Conservation (phyloP, 345 rosid species). For the Cardamine resedifolia region DNA sequence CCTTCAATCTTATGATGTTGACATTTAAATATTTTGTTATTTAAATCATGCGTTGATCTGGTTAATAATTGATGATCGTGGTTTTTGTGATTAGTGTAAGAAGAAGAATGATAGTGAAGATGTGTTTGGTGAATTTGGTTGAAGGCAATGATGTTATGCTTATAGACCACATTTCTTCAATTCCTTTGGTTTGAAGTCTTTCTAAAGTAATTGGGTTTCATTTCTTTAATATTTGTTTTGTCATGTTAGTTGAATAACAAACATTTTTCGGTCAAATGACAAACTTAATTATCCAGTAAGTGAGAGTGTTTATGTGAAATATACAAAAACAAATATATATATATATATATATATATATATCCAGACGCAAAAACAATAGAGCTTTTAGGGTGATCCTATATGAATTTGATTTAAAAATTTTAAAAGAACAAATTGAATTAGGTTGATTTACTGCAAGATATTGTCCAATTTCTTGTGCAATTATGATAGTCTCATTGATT, state of each 20-base stretch:
- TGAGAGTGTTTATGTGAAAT: not conserved
- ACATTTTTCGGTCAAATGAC: no score
- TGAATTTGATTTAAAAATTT: not conserved
- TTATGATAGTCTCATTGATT: not conserved
- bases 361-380: not conserved
- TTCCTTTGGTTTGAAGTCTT: constrained; percentile 40
- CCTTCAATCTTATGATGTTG: constrained; percentile 27
- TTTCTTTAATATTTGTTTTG: constrained; percentile 5
- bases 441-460: not conserved
- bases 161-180: constrained; percentile 30
- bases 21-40: not conserved
- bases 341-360: not conserved
- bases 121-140: constrained; percentile 35
- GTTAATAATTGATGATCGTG: not conserved
- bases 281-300: not conserved
- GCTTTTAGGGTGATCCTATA: not conserved
- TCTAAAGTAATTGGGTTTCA: constrained; percentile 21
- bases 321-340: no score
- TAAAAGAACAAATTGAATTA: not conserved
- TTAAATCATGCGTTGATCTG: not conserved
- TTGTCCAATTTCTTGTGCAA: not conserved
- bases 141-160: constrained; percentile 38
- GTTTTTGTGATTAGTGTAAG: not conserved
- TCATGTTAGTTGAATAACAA: constrained; percentile 6
- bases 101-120: constrained; percentile 3